Percentiles rank a stretch among this genome's conserved stretches.
Conservation (phyloP, 805 yeast species). For the Wickerhamomyces strasburgensis region DNA sequence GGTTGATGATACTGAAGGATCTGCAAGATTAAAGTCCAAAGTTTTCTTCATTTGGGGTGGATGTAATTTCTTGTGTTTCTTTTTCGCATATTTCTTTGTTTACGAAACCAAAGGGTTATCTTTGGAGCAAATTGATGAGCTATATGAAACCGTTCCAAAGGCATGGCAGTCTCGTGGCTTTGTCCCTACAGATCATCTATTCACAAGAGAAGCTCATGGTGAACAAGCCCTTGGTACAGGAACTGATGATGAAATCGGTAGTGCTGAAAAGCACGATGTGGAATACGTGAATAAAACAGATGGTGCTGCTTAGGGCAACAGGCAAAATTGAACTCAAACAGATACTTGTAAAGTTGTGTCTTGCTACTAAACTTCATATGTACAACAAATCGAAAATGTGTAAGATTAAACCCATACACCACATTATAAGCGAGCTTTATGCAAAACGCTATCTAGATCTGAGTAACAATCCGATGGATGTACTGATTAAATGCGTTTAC, state of each 20-base stretch:
- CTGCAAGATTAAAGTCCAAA: slow-evolving; percentile 56
- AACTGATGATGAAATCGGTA: not conserved
- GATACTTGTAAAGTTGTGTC: too few species aligned
- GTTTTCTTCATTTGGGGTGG: slow-evolving; percentile 78
- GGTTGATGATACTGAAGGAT: slow-evolving; percentile 58
- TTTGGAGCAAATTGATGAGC: slow-evolving; percentile 62
- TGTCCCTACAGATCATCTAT: slow-evolving; percentile 31
- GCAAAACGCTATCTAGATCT: too few species aligned
- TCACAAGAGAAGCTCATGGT: slow-evolving; percentile 18
- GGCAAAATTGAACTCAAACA: too few species aligned
- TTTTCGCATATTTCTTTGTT: slow-evolving; percentile 52
- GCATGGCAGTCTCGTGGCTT: slow-evolving; percentile 32
- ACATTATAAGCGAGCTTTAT: too few species aligned
- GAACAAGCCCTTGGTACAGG: slow-evolving; percentile 2
- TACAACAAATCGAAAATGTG: too few species aligned
- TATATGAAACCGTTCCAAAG: slow-evolving; percentile 37
- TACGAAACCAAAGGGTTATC: slow-evolving; percentile 65
- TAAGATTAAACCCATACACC: too few species aligned
- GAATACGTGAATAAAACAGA: slow-evolving; percentile 4
- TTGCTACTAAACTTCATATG: too few species aligned
- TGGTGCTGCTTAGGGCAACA: too few species aligned
- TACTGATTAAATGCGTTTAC: too few species aligned
- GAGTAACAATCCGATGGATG: too few species aligned
- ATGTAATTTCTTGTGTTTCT: slow-evolving; percentile 49
- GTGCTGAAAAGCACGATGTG: slow-evolving; percentile 4